Evolutionary conservation across 2,329 filamentous ascomycete genomes (phyloP), one percentile per base, ranked within the genome.

Genomic region (Onygenales sp.): DNA sequence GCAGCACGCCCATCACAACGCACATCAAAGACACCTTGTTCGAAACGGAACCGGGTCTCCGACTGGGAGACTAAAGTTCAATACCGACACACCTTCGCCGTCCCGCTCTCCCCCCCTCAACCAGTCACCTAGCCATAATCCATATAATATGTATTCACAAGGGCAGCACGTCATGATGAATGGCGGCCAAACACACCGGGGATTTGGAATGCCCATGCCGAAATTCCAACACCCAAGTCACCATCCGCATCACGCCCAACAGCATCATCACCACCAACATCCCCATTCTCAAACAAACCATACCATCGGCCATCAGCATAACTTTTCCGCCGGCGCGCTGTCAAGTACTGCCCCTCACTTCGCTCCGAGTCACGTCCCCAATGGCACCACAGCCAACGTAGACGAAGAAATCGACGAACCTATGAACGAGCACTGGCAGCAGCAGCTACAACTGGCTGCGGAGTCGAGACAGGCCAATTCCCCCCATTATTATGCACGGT

Each of bases 401-500:
- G 78, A 82, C 58, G 79, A 77, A 56, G 77, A 76, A 34, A 66
- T 80, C 31, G 77, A 74, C 57, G 81, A 83, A 56, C 75, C 78
- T n/a, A 75, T 78, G 59, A 82, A 77, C 58, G 80, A 83, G 59
- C 87, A 95, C 69, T 97, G 91, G 91, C 84, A 86, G 58, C 86
- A 93, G 65, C 93, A 98, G 72, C 72, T 95, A 59, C 84, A 87
- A 57, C 74, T 91, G 63, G 86, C 85, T 58, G 87, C 91, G 59
- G 86, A 89, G 57, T 83, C 88, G 44, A 75, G 80, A 53, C 63
- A 88, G 80, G 75, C 83, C 75, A 74, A 83, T 76, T 71, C 86
- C 79, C 78, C 80, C 67, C 74, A 88, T 78, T 77, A 93, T 68
- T 91, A 92, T 67, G 73, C 73, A 44, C 67, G 71, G n/a, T 63